These are phyloP conservation scores for Naganishia sp. DNA, from an alignment of 1,284 basidiomycete genomes.

Conservation along the genomic window DNA sequence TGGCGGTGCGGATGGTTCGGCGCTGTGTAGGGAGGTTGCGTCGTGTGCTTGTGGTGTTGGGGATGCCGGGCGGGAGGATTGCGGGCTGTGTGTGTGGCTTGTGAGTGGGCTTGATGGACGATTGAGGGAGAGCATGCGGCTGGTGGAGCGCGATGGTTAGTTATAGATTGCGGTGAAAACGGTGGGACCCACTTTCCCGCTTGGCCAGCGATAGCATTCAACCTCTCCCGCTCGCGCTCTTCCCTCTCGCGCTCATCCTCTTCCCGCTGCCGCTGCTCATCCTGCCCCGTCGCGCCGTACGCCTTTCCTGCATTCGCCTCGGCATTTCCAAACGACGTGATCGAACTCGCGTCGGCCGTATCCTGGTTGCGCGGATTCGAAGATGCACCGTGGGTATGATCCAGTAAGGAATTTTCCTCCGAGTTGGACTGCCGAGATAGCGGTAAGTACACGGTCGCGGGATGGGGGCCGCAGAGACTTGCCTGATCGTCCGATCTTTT, in stretches of 20 bases:
- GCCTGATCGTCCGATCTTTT: slow-evolving; percentile 22
- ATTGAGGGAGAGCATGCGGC: slow-evolving; percentile 23
- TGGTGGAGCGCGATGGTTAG: background rate
- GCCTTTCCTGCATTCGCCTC: background rate
- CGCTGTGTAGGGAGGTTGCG: slow-evolving; percentile 6
- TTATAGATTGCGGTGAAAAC: background rate
- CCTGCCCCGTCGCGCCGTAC: slow-evolving; percentile 20
- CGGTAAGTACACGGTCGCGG: background rate
- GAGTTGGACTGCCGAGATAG: background rate
- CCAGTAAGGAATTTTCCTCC: slow-evolving; percentile 16
- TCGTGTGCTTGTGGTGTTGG: slow-evolving; percentile 16
- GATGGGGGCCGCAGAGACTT: background rate
- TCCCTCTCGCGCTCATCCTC: slow-evolving; percentile 20
- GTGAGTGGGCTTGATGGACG: slow-evolving; percentile 22
- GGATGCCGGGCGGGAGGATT: slow-evolving; percentile 22
- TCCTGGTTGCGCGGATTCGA: slow-evolving; percentile 20
- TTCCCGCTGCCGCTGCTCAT: slow-evolving; percentile 12
- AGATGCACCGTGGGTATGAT: slow-evolving; percentile 2
- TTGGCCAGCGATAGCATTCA: slow-evolving; percentile 24
- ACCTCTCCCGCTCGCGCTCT: slow-evolving; percentile 16
- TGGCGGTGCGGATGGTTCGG: slow-evolving; percentile 11
- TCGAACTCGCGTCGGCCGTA: slow-evolving; percentile 11
- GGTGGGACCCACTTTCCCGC: slow-evolving; percentile 19
- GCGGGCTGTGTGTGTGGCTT: slow-evolving; percentile 24
- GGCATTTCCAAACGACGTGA: slow-evolving; percentile 19